Evolutionary conservation across 2,329 filamentous ascomycete genomes (phyloP).

Genomic region (Ambrosiella cleistominuta): DNA sequence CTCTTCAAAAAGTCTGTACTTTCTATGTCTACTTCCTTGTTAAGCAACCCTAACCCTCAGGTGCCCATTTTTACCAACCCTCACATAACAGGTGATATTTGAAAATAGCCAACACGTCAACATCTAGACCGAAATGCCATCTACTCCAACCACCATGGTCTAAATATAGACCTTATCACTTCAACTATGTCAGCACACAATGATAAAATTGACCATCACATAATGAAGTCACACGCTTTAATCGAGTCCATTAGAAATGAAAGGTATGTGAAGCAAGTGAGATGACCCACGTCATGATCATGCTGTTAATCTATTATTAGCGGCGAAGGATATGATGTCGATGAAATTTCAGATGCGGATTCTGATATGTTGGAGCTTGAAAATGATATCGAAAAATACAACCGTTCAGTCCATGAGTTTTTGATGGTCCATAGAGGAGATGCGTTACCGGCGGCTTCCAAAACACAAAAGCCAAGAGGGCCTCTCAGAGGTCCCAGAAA

Average conservation of each 20-base stretch:
- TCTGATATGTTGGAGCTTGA: constrained; percentile 28
- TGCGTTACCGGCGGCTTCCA: not conserved
- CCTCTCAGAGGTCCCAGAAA: constrained; percentile 32
- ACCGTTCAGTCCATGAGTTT: constrained; percentile 26
- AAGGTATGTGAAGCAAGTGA: not conserved
- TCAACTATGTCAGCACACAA: not conserved
- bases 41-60: too few species aligned
- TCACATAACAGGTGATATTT: too few species aligned
- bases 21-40: too few species aligned
- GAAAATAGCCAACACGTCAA: too few species aligned
- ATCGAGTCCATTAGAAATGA: constrained; percentile 11
- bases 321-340: constrained; percentile 8
- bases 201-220: constrained; percentile 4
- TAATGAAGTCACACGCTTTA: constrained; percentile 5
- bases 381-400: constrained; percentile 26
- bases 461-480: constrained; percentile 14
- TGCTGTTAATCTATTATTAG: not conserved
- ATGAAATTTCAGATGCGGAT: constrained; percentile 24
- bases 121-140: not conserved
- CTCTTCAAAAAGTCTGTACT: too few species aligned
- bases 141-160: not conserved
- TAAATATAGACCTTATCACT: not conserved
- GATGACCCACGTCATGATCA: not conserved
- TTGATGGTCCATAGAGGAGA: constrained; percentile 20
- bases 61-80: too few species aligned